Evolutionary conservation across 2,329 filamentous ascomycete species (phyloP).

Genomic region (Cercospora zeina): DNA sequence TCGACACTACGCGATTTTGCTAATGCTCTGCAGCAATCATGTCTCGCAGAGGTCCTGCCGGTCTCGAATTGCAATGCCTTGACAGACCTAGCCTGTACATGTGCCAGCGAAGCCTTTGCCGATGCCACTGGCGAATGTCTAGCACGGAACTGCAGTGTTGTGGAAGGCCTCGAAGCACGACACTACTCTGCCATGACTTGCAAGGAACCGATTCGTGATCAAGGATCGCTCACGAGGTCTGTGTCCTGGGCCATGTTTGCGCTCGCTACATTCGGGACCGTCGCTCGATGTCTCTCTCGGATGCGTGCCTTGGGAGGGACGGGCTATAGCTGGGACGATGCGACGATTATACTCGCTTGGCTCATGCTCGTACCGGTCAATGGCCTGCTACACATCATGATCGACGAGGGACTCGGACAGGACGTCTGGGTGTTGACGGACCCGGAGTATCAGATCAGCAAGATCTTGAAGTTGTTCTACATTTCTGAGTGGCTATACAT

Average conservation of each 20-base stretch:
- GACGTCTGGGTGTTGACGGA: constrained; percentile 27
- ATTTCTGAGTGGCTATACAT: constrained; percentile 26
- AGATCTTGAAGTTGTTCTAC: constrained; percentile 25
- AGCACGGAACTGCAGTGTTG: constrained; percentile 23
- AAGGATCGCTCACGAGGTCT: constrained; percentile 12
- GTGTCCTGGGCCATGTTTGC: constrained; percentile 25
- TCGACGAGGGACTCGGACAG: constrained; percentile 21
- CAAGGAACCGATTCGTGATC: constrained; percentile 22
- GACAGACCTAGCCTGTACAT: constrained; percentile 22
- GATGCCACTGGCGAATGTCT: constrained; percentile 17
- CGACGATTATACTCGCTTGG: constrained; percentile 20
- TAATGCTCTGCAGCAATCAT: constrained; percentile 14
- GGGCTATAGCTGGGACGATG: constrained; percentile 27
- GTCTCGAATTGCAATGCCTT: constrained; percentile 16
- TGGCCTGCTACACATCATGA: constrained; percentile 21
- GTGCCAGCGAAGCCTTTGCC: constrained; percentile 15
- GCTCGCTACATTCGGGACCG: constrained; percentile 18
- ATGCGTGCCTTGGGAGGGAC: constrained; percentile 21
- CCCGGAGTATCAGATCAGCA: constrained; percentile 18
- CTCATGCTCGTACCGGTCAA: constrained; percentile 21
- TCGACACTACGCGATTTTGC: not conserved
- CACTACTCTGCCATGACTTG: constrained; percentile 24
- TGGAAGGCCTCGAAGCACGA: constrained; percentile 18
- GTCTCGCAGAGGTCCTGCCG: constrained; percentile 16
- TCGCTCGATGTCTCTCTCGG: constrained; percentile 22